phyloP scores from a whole-genome alignment of 495 filamentous ascomycete genomes.

The Parmelia sp. region DNA sequence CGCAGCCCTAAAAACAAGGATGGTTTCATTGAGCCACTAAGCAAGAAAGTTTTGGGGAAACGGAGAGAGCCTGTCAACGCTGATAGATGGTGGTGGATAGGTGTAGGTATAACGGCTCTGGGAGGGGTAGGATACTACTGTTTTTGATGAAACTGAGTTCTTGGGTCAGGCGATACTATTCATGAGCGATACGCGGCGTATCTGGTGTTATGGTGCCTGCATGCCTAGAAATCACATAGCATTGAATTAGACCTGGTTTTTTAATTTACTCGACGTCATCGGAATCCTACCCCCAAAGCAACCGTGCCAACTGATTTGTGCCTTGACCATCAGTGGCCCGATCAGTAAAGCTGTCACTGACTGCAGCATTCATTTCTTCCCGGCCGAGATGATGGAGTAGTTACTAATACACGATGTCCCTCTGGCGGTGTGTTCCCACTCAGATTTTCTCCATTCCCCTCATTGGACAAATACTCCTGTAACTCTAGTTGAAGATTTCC shows the following conservation, averaged over 20 bases:
- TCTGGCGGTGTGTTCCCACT: slow-evolving; percentile 9
- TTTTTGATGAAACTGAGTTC: slow-evolving; percentile 31
- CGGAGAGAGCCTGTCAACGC: slow-evolving; percentile 46
- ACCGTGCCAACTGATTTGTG: background rate
- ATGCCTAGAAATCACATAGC: slow-evolving; percentile 4
- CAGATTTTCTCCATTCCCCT: background rate
- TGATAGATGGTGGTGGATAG: slow-evolving; percentile 64
- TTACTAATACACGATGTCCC: background rate
- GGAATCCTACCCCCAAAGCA: background rate
- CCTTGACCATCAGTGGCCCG: background rate
- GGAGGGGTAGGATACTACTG: slow-evolving; percentile 49
- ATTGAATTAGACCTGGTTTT: background rate
- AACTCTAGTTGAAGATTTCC: background rate
- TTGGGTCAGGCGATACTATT: background rate
- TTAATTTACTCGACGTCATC: background rate
- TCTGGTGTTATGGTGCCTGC: background rate
- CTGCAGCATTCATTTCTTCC: background rate
- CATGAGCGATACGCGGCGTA: slow-evolving; percentile 4
- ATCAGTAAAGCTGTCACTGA: too few relatives aligned
- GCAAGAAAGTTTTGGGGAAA: slow-evolving; percentile 39
- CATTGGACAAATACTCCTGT: background rate
- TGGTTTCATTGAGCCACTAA: slow-evolving; percentile 34
- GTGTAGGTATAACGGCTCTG: slow-evolving; percentile 57
- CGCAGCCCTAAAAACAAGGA: slow-evolving; percentile 27
- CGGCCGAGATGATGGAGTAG: background rate